Conservation (phyloP, 129 eudicot species). For the sunflower (Helianthus annuus) region DNA sequence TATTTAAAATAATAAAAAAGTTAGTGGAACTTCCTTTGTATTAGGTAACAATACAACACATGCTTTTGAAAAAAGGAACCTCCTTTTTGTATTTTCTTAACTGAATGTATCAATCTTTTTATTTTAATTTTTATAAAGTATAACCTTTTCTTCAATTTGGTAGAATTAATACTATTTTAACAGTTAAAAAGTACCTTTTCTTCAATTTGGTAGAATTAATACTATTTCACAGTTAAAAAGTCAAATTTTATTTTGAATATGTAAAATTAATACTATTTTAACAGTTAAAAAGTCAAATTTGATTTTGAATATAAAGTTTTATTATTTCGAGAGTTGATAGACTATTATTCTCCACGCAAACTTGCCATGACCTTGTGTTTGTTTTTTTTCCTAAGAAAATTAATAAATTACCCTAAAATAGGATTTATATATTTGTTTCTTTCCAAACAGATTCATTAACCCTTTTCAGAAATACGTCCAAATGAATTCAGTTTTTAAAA, state of each 20-base stretch:
- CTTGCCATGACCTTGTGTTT: not conserved
- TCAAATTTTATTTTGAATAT: too few relatives aligned
- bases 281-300: not conserved
- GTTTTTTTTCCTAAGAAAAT: not conserved
- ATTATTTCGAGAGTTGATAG: not conserved
- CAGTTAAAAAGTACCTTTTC: not conserved
- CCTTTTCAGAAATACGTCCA: not conserved
- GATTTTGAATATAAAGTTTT: conserved; percentile 1
- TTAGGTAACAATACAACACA: conserved; percentile 27
- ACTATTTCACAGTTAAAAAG: too few relatives aligned
- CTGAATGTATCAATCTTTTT: not conserved
- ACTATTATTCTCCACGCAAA: not conserved
- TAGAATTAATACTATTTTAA: not conserved
- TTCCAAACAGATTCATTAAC: not conserved
- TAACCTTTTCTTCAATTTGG: not conserved
- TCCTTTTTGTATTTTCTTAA: conserved; percentile 1
- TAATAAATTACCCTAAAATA: not conserved
- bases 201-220: too few relatives aligned
- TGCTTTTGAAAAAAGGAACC: conserved; percentile 16
- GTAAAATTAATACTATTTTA: not conserved
- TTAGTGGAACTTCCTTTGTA: conserved; percentile 1
- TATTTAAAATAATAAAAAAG: not conserved
- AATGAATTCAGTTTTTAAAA: too few relatives aligned
- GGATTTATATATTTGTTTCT: not conserved
- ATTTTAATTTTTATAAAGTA: not conserved